Percentiles rank a stretch among this genome's conserved stretches.
These are phyloP conservation scores for Volvariella volvacea DNA, from an alignment of 1,284 basidiomycete genomes.

Conservation along the genomic window DNA sequence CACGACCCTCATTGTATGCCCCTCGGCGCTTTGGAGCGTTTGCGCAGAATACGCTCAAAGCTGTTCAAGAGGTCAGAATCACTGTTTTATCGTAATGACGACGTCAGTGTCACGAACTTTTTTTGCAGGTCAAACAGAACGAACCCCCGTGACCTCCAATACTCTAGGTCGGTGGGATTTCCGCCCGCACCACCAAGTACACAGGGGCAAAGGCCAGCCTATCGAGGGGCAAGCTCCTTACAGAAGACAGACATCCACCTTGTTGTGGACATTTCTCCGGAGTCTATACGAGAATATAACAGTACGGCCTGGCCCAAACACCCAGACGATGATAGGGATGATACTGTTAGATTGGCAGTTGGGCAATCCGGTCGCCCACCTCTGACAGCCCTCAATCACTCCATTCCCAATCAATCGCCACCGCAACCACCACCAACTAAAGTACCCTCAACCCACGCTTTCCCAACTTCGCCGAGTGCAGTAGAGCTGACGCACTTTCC, in stretches of 20 bases:
- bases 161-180: not conserved
- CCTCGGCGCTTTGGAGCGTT: too few relatives aligned
- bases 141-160: not conserved
- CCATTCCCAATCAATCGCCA: conserved; percentile 24
- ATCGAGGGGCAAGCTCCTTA: conserved; percentile 1
- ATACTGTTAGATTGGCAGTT: not conserved
- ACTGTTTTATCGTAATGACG: too few relatives aligned
- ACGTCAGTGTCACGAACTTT: too few relatives aligned
- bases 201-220: too few relatives aligned
- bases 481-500: too few relatives aligned
- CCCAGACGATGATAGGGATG: conserved; percentile 14
- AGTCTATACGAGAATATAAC: conserved; percentile 8
- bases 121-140: not conserved
- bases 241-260: conserved; percentile 9
- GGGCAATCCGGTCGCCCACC: not conserved
- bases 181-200: too few relatives aligned
- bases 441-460: too few relatives aligned
- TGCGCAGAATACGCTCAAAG: too few relatives aligned
- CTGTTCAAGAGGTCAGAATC: too few relatives aligned
- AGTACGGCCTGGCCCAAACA: conserved; percentile 8
- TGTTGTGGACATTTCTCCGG: conserved; percentile 13
- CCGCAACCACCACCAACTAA: too few relatives aligned
- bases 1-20: too few relatives aligned
- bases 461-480: too few relatives aligned
- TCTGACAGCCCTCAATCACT: conserved; percentile 19